Conservation (phyloP, 2,329 filamentous ascomycete species). For the Penicillium polonicum region DNA sequence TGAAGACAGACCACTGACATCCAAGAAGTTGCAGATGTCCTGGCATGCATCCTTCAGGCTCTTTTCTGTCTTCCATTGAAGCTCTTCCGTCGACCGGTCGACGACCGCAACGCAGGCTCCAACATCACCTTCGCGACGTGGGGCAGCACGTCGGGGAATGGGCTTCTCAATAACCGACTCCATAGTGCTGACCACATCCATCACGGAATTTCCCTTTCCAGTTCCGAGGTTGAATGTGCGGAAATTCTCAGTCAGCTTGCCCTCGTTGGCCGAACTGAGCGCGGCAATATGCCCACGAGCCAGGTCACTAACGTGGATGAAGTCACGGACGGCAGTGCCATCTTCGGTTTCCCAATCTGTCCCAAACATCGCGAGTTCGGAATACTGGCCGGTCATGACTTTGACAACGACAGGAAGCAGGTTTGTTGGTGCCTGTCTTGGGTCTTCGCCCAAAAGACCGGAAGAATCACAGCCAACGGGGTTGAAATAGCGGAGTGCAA, state of each 20-base stretch:
- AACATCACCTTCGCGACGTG: constrained; percentile 40
- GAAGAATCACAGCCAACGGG: constrained; percentile 65
- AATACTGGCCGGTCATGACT: constrained; percentile 56
- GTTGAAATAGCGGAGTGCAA: constrained; percentile 66
- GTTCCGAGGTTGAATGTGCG: constrained; percentile 44
- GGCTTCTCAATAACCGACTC: constrained; percentile 36
- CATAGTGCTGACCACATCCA: constrained; percentile 41
- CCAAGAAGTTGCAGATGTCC: constrained; percentile 40
- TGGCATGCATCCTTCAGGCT: constrained; percentile 39
- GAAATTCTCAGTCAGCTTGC: constrained; percentile 41
- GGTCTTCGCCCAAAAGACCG: constrained; percentile 64
- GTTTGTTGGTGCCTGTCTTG: constrained; percentile 61
- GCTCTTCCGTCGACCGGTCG: constrained; percentile 52
- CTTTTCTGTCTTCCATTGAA: constrained; percentile 47
- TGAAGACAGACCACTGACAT: constrained; percentile 33
- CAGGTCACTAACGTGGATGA: constrained; percentile 66
- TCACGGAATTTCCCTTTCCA: constrained; percentile 39
- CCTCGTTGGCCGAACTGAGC: constrained; percentile 41
- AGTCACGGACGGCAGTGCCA: constrained; percentile 66
- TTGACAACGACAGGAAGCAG: constrained; percentile 64
- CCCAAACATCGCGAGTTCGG: constrained; percentile 61
- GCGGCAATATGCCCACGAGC: constrained; percentile 64
- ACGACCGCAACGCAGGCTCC: constrained; percentile 42
- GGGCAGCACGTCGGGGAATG: constrained; percentile 35
- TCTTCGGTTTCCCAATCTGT: constrained; percentile 65